Conservation (phyloP, 768 basidiomycete species). For the Serendipita sp. region DNA sequence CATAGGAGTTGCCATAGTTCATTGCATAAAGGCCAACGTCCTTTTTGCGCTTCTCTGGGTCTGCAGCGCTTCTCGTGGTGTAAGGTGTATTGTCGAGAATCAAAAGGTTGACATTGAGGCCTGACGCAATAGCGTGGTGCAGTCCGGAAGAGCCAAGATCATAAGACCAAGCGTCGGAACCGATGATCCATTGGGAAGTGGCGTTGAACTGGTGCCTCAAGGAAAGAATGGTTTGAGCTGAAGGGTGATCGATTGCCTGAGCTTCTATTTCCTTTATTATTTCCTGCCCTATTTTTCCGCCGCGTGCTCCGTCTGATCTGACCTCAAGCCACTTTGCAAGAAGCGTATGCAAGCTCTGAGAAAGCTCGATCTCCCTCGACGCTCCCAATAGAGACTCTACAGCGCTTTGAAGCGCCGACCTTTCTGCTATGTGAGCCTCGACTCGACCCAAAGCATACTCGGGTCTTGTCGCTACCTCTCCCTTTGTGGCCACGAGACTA, state of each 20-base stretch:
- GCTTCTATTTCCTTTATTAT: conserved; percentile 36
- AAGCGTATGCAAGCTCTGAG: conserved; percentile 46
- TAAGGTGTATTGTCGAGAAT: conserved; percentile 89
- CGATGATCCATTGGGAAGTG: conserved; percentile 87
- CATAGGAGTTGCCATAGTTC: conserved; percentile 95
- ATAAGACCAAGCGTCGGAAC: conserved; percentile 96
- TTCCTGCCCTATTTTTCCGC: conserved; percentile 39
- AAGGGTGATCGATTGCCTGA: conserved; percentile 23
- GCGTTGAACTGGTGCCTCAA: conserved; percentile 47
- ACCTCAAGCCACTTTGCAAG: conserved; percentile 67
- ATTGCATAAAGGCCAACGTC: conserved; percentile 96
- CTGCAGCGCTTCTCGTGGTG: conserved; percentile 51
- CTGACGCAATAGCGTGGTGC: conserved; percentile 85
- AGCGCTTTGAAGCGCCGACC: conserved; percentile 46
- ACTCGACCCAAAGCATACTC: conserved; percentile 90
- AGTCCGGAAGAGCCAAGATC: conserved; percentile 91
- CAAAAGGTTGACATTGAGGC: conserved; percentile 85
- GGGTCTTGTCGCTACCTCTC: conserved; percentile 69
- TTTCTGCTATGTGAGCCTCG: conserved; percentile 61
- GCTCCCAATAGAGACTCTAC: conserved; percentile 46
- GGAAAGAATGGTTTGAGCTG: conserved; percentile 40
- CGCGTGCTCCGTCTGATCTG: conserved; percentile 54
- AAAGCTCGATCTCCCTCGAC: conserved; percentile 28
- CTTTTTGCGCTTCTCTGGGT: conserved; percentile 71
- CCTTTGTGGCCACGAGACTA: conserved; percentile 48